Percentiles rank a stretch among this genome's conserved stretches.
Evolutionary conservation across 257 asterid species (phyloP).

Genomic region (Solanum appendiculatum): DNA sequence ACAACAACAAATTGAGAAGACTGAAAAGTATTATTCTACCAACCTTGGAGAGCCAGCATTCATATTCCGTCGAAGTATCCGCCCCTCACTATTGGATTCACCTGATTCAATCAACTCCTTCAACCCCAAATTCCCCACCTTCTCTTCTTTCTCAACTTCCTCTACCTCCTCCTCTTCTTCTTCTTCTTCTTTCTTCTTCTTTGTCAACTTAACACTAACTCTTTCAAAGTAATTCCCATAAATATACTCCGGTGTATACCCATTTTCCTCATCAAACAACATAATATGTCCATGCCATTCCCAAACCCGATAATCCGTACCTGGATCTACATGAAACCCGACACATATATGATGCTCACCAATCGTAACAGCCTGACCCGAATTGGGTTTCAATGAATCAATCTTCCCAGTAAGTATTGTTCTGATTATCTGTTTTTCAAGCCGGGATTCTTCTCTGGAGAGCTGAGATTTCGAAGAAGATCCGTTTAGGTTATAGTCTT

Average conservation of each 20-base stretch:
- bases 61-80: slow-evolving; percentile 67
- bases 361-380: slow-evolving; percentile 73
- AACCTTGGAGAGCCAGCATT: slow-evolving; percentile 60
- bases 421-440: slow-evolving; percentile 74
- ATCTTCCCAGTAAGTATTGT: slow-evolving; percentile 48
- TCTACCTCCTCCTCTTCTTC: slow-evolving; percentile 4
- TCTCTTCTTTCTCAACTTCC: slow-evolving; percentile 17
- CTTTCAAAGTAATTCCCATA: slow-evolving; percentile 91
- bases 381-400: slow-evolving; percentile 70
- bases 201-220: slow-evolving; percentile 18
- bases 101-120: slow-evolving; percentile 67
- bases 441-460: slow-evolving; percentile 71
- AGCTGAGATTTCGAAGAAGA: slow-evolving; percentile 54
- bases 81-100: slow-evolving; percentile 28
- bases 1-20: background rate
- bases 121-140: slow-evolving; percentile 52
- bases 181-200: slow-evolving; percentile 1
- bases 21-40: background rate
- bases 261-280: slow-evolving; percentile 90
- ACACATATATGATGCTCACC: slow-evolving; percentile 93
- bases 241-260: slow-evolving; percentile 77
- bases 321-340: slow-evolving; percentile 64
- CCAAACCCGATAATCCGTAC: slow-evolving; percentile 81
- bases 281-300: slow-evolving; percentile 97
- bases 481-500: background rate